Evolutionary conservation across 768 basidiomycete genomes (phyloP).

Genomic region (Serendipita sp.): DNA sequence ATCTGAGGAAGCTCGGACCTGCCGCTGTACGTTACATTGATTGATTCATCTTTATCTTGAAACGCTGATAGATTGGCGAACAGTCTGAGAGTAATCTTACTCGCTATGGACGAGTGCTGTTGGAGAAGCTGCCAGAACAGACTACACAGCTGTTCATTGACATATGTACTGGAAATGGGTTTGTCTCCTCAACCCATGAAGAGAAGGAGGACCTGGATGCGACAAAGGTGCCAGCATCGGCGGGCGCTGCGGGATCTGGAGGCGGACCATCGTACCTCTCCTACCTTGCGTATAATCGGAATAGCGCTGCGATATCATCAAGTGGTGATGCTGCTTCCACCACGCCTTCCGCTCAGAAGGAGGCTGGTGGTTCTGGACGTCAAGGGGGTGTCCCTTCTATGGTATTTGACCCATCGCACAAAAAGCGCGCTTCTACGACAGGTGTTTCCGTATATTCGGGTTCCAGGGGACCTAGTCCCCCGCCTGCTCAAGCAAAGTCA

Average conservation of each 20-base stretch:
- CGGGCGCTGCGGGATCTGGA: constrained; percentile 17
- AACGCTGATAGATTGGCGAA: neutral
- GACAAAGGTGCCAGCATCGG: constrained; percentile 15
- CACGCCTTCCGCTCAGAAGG: constrained; percentile 20
- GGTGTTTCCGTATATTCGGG: constrained; percentile 17
- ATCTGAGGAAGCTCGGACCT: constrained; percentile 62
- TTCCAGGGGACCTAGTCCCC: constrained; percentile 14
- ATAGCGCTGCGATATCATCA: constrained; percentile 23
- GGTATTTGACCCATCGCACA: neutral
- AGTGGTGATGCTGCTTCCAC: constrained; percentile 18
- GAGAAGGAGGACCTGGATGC: constrained; percentile 21
- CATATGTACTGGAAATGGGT: constrained; percentile 57
- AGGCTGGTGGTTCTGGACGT: constrained; percentile 25
- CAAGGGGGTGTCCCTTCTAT: constrained; percentile 15
- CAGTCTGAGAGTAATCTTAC: constrained; percentile 79
- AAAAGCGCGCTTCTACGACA: constrained; percentile 18
- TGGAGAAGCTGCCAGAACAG: constrained; percentile 67
- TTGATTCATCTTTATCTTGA: neutral
- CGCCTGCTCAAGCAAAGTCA: constrained; percentile 13
- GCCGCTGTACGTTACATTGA: constrained; percentile 46
- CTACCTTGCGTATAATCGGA: constrained; percentile 59
- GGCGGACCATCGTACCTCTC: constrained; percentile 55
- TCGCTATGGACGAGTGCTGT: constrained; percentile 74
- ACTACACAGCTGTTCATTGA: constrained; percentile 88
- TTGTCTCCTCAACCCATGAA: constrained; percentile 24